Percentiles rank a stretch among this genome's conserved stretches.
Evolutionary conservation across 129 eudicot species (phyloP).

Genomic region (Scalesia atractyloides): DNA sequence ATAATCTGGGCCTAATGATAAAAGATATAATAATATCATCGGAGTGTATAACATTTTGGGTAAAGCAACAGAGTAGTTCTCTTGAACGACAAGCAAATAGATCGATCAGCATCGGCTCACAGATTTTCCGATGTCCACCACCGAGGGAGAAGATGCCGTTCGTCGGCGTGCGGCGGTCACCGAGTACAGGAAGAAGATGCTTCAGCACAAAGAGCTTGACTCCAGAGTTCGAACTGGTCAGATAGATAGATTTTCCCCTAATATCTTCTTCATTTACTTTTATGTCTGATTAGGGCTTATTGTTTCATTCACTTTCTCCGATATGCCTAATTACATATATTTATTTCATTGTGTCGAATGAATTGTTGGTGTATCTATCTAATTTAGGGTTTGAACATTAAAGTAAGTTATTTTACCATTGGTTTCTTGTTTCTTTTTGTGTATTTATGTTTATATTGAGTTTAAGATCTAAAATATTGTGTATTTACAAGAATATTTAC

Average conservation of each 20-base stretch:
- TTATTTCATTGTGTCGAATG: not conserved
- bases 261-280: conserved; percentile 2
- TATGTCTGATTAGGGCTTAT: conserved; percentile 8
- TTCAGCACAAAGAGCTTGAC: conserved; percentile 88
- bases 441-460: not conserved
- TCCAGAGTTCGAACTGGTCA: conserved; percentile 80
- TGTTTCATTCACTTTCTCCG: not conserved
- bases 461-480: not conserved
- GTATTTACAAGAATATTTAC: not conserved
- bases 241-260: not conserved
- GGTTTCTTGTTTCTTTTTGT: not conserved
- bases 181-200: conserved; percentile 87
- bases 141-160: conserved; percentile 76
- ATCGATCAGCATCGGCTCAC: conserved; percentile 22
- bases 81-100: conserved; percentile 35
- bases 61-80: conserved; percentile 7
- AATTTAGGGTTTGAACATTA: conserved; percentile 28
- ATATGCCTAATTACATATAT: conserved; percentile 7
- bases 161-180: conserved; percentile 72
- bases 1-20: conserved; percentile 13
- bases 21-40: too few species aligned
- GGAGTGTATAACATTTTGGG: not conserved
- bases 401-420: not conserved
- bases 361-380: not conserved
- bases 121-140: conserved; percentile 55